These are phyloP conservation scores for Berkeleyomyces basicola DNA, from an alignment of 2,329 filamentous ascomycete genomes.

Conservation along the genomic window DNA sequence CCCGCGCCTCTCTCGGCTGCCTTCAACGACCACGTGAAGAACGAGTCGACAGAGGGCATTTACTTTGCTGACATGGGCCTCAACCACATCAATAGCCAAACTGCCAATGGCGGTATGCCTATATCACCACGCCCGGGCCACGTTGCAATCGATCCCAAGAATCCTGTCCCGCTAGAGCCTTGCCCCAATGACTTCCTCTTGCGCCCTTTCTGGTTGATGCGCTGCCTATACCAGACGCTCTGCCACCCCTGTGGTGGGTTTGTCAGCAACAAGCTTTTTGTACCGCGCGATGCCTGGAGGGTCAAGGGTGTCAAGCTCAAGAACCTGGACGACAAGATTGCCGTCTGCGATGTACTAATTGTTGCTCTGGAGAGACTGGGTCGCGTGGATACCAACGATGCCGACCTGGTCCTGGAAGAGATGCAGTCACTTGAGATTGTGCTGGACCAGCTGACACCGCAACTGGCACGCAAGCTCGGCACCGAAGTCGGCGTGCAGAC, in stretches of 20 bases:
- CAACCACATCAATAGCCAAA: slow-evolving; percentile 26
- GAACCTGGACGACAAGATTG: slow-evolving; percentile 81
- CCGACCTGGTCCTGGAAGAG: slow-evolving; percentile 81
- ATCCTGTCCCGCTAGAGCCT: slow-evolving; percentile 68
- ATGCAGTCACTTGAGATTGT: slow-evolving; percentile 79
- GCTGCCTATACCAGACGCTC: slow-evolving; percentile 81
- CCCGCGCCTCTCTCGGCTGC: slow-evolving; percentile 51
- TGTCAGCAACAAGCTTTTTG: slow-evolving; percentile 76
- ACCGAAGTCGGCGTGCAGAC: slow-evolving; percentile 77
- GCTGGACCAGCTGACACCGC: slow-evolving; percentile 67
- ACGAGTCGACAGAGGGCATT: slow-evolving; percentile 47
- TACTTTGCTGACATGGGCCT: slow-evolving; percentile 76
- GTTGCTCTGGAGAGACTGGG: slow-evolving; percentile 72
- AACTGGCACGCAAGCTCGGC: slow-evolving; percentile 71
- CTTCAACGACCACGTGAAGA: slow-evolving; percentile 41
- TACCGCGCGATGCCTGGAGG: slow-evolving; percentile 83
- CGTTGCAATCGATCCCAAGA: slow-evolving; percentile 32
- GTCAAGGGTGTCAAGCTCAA: slow-evolving; percentile 90
- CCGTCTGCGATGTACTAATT: slow-evolving; percentile 79
- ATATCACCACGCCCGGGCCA: slow-evolving; percentile 40
- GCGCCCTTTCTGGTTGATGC: slow-evolving; percentile 97
- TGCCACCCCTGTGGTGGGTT: slow-evolving; percentile 86
- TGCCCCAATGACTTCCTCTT: slow-evolving; percentile 79
- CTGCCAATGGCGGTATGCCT: neutral
- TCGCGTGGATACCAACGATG: slow-evolving; percentile 73